Percentiles rank a stretch among this genome's conserved stretches.
Evolutionary conservation across 805 yeast species (phyloP).

Genomic region (Spathaspora passalidarum): DNA sequence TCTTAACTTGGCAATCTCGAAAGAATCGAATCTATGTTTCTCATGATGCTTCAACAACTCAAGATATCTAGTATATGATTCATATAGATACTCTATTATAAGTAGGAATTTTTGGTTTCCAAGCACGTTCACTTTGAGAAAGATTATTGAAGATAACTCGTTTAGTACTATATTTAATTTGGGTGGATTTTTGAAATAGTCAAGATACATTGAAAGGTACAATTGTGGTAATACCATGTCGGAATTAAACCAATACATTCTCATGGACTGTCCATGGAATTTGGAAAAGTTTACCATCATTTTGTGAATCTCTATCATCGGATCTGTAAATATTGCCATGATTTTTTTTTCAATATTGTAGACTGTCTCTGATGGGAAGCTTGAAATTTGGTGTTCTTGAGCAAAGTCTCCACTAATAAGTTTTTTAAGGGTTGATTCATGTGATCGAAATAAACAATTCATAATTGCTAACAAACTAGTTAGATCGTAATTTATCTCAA

Average conservation of each 20-base stretch:
- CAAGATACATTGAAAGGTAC: slow-evolving; percentile 4
- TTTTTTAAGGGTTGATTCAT: neutral
- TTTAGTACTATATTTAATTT: slow-evolving; percentile 6
- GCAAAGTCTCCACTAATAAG: slow-evolving; percentile 3
- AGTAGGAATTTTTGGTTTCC: slow-evolving; percentile 7
- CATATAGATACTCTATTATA: slow-evolving; percentile 15
- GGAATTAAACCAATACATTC: slow-evolving; percentile 2
- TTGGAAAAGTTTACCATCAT: neutral
- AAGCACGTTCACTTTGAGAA: slow-evolving; percentile 9
- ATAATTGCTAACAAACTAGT: slow-evolving; percentile 1
- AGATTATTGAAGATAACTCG: slow-evolving; percentile 5
- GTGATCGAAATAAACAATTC: neutral
- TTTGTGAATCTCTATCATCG: neutral
- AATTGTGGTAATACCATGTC: neutral
- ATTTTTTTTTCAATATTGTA: slow-evolving; percentile 13
- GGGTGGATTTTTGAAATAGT: slow-evolving; percentile 15
- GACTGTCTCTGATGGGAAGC: neutral
- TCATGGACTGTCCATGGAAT: slow-evolving; percentile 1
- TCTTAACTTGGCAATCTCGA: slow-evolving; percentile 1
- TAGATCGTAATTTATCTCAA: neutral
- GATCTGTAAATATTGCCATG: slow-evolving; percentile 11
- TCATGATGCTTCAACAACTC: slow-evolving; percentile 7
- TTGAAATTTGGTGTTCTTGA: neutral
- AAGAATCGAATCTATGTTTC: slow-evolving; percentile 1
- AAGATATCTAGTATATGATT: slow-evolving; percentile 10